Conservation (phyloP, 2,329 filamentous ascomycete genomes). For the Daldinia sp. region DNA sequence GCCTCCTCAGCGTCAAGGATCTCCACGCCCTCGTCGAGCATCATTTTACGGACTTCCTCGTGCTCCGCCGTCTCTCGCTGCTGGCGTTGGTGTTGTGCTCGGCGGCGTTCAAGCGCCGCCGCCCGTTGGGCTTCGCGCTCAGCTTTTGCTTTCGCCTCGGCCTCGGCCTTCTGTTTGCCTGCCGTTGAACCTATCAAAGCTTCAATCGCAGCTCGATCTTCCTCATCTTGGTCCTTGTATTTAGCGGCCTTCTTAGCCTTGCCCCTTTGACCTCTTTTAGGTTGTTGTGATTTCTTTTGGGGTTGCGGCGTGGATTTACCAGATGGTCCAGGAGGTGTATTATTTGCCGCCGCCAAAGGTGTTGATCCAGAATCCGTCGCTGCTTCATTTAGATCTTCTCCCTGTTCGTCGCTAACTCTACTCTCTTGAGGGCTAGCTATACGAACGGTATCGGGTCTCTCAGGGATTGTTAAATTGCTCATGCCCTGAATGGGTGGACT, state of each 20-base stretch:
- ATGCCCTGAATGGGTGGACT: constrained; percentile 24
- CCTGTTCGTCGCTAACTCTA: constrained; percentile 35
- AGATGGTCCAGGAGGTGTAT: constrained; percentile 46
- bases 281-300: constrained; percentile 55
- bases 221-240: constrained; percentile 94
- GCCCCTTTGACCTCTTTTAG: constrained; percentile 77
- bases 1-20: constrained; percentile 67
- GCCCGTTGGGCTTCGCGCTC: constrained; percentile 75
- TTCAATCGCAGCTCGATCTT: constrained; percentile 86
- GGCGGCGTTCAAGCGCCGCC: constrained; percentile 76
- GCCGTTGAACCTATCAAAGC: constrained; percentile 81
- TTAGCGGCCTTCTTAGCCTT: constrained; percentile 91
- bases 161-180: constrained; percentile 72
- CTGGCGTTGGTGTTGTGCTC: constrained; percentile 80
- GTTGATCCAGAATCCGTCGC: constrained; percentile 34
- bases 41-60: constrained; percentile 71
- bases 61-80: constrained; percentile 79
- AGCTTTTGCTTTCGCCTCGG: constrained; percentile 72
- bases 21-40: constrained; percentile 67
- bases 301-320: constrained; percentile 40
- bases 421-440: constrained; percentile 40
- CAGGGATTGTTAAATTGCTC: constrained; percentile 35
- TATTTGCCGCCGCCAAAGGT: constrained; percentile 42
- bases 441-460: constrained; percentile 5
- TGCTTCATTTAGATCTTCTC: constrained; percentile 6